Evolutionary conservation across 306 rosid species (phyloP), one percentile per base, ranked within the genome.

Genomic region (Ammopiptanthus mongolicus): DNA sequence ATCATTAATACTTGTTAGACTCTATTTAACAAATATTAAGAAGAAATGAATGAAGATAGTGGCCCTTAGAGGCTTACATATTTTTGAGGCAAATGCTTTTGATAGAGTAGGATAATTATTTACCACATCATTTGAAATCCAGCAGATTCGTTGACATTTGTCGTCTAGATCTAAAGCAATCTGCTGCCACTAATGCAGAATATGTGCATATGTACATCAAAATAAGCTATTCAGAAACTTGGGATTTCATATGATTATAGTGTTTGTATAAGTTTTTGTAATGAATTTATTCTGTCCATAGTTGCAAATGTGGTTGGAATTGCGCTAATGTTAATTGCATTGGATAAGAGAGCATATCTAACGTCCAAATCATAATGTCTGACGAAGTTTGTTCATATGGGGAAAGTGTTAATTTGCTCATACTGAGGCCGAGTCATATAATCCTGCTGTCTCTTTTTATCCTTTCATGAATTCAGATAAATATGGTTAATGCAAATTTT

Each of bases 401-500:
- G 68, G 28, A 12, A 28, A 25, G 36, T 29, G 3, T 67, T 10
- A 3, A 75, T 64, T 57, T 62, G n/a, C 37, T 47, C 21, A 55
- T 79, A 21, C 52, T 39, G 72, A 61, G 51, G 34, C 19, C 51
- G 71, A 42, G 6, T 76, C 31, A 17, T 75, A 9, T 23, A 28
- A 6, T 37, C 17, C 8, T 13, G 31, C 61, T 42, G 39, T 57
- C 75, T 14, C 12, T 11, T 71, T 71, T 51, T 48, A 34, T 29
- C 76, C 59, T 66, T 47, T 62, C 60, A 19, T 73, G 28, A 41
- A 51, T 48, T 58, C n/a, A 4, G 64, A 69, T 80, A 62, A 33
- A 66, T 48, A 21, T 22, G 8, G n/a, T n/a, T n/a, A n/a, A n/a
- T n/a, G n/a, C n/a, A n/a, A n/a, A 22, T 29, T 64, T 31, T 28